A percentile compares a stretch with the other conserved stretches of the same genome.
Evolutionary conservation across 2,329 filamentous ascomycete genomes (phyloP).

Genomic region (Curvularia sp.): DNA sequence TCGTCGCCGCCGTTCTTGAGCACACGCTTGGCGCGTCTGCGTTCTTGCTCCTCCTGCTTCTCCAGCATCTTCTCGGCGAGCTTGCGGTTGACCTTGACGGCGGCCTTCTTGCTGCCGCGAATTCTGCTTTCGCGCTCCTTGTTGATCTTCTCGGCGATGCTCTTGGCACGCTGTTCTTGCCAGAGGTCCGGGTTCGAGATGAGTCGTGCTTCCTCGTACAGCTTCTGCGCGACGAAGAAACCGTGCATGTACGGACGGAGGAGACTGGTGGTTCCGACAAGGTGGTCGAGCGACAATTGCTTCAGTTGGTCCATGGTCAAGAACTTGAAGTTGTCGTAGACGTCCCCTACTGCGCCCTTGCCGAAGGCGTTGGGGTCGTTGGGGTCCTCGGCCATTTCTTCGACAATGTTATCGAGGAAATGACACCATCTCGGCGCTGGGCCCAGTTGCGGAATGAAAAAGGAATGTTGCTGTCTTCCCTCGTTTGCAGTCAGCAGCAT

Average conservation of each 20-base stretch:
- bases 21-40: conserved; percentile 55
- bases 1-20: conserved; percentile 68
- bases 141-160: conserved; percentile 92
- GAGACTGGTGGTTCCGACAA: conserved; percentile 88
- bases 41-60: conserved; percentile 71
- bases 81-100: conserved; percentile 86
- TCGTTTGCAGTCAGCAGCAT: conserved; percentile 98
- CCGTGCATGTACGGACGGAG: conserved; percentile 98
- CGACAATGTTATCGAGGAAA: conserved; percentile 95
- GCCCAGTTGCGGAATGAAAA: conserved; percentile 92
- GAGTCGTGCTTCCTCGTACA: conserved; percentile 93
- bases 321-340: conserved; percentile 99
- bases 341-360: conserved; percentile 70
- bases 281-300: conserved; percentile 82
- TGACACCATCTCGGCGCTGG: conserved; percentile 95
- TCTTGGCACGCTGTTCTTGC: conserved; percentile 90
- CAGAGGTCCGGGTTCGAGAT: conserved; percentile 94
- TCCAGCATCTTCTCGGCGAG: conserved; percentile 70
- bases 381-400: conserved; percentile 92
- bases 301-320: conserved; percentile 86
- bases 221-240: conserved; percentile 92
- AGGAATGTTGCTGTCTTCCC: conserved; percentile 91
- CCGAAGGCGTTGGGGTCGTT: conserved; percentile 67
- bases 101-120: conserved; percentile 89
- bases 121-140: conserved; percentile 97